Conservation (phyloP, 2,329 filamentous ascomycete species). For the Stenocarpella maydis region DNA sequence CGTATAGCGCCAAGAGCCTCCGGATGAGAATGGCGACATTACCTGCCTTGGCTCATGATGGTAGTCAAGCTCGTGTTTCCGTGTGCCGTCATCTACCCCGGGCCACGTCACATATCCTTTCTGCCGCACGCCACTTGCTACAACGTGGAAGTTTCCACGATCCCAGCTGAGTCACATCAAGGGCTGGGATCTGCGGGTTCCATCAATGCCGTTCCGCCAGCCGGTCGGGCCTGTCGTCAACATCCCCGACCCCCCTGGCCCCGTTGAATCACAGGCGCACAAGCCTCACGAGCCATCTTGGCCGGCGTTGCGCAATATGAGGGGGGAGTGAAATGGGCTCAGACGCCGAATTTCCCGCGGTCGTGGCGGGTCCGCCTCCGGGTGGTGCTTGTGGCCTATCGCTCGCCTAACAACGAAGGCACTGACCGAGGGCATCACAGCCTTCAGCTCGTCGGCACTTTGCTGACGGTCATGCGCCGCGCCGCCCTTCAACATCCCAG, state of each 20-base stretch:
- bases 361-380: background rate
- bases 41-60: background rate
- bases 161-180: slow-evolving; percentile 18
- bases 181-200: slow-evolving; percentile 12
- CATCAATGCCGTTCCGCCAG: slow-evolving; percentile 24
- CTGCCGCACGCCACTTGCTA: slow-evolving; percentile 10
- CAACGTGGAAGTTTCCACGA: slow-evolving; percentile 22
- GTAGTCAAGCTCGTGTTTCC: background rate
- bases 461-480: slow-evolving; percentile 20
- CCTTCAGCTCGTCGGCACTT: background rate
- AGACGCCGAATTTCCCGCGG: background rate
- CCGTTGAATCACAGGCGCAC: slow-evolving; percentile 7
- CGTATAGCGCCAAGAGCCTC: background rate
- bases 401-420: background rate
- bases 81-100: slow-evolving; percentile 10
- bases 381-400: slow-evolving; percentile 1
- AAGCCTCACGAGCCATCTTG: slow-evolving; percentile 14
- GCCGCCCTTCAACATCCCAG: background rate
- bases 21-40: no score
- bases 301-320: background rate
- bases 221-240: slow-evolving; percentile 18
- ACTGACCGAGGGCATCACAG: background rate
- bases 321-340: background rate
- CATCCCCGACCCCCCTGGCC: slow-evolving; percentile 7
- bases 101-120: slow-evolving; percentile 7